Evolutionary conservation across 176 grass and related monocot species (phyloP), one percentile per base, ranked within the genome.

Genomic region (Coix lacrymajobi): DNA sequence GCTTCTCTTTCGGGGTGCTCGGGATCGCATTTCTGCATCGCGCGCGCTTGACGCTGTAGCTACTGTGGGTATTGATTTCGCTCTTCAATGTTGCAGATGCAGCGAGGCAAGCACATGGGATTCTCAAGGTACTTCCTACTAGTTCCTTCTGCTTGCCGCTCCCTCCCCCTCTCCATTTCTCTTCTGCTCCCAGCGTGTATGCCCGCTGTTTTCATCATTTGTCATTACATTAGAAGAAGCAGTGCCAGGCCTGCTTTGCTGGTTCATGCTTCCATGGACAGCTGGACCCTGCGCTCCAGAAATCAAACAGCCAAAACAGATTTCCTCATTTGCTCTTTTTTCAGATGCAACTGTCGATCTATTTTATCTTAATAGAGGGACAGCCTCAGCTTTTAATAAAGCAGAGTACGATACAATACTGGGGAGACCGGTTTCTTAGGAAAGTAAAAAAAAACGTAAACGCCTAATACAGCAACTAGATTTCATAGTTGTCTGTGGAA

Each of bases 51-150:
- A n/a, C 10, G 30, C 22, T 61, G 16, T 31, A 29, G 6, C 22
- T 66, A 15, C 14, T 66, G 5, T 40, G 1, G 49, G 11, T 3
- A 76, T 1, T 71, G 66, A 79, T 69, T 41, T 69, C 12, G 38
- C 31, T 68, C 24, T 32, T 30, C 14, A 16, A 2, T 77, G 24
- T 29, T 61, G 62, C 44, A 84, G 81, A 48, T 88, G 46, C 76
- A 74, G 68, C 26, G 81, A 63, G 26, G 43, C 51, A 46, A 71
- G 66, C 74, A 34, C 2, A 39, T 88, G 80, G 86, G 80, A 88
- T 65, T 78, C 73, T 11, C 8, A 85, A 76, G 87, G 87, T 88
- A 51, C 25, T 11, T 56, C 11, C 5, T 40, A 5, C 60, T 15
- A 25, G 62, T 24, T 24, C 81, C 31, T 51, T 25, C 22, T 11